Conservation (phyloP, 352 stramenopile genomes). For the Pythium angustatum region DNA sequence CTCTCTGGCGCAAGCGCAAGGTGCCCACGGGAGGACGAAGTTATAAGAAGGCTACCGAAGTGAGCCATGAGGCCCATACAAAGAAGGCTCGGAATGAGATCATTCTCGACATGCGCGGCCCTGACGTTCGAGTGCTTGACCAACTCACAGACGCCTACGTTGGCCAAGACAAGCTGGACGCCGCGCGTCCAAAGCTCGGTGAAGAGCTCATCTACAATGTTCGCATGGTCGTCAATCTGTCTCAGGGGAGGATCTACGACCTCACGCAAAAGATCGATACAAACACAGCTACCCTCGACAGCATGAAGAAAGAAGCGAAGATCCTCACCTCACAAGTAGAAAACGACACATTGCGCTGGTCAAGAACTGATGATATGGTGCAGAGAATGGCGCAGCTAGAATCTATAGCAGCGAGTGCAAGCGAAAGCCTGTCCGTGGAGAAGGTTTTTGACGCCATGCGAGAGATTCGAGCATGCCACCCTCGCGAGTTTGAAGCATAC, state of each 20-base stretch:
- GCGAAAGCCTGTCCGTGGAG: slow-evolving; percentile 34
- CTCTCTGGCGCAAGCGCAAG: slow-evolving; percentile 82
- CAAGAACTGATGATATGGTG: slow-evolving; percentile 52
- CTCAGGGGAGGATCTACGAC: slow-evolving; percentile 77
- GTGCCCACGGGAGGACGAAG: slow-evolving; percentile 38
- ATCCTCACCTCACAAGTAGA: slow-evolving; percentile 64
- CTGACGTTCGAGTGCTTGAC: slow-evolving; percentile 71
- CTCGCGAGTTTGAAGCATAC: slow-evolving; percentile 74
- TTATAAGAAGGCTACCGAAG: slow-evolving; percentile 69
- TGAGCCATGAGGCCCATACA: slow-evolving; percentile 49
- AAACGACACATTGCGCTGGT: slow-evolving; percentile 54
- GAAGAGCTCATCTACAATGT: slow-evolving; percentile 93
- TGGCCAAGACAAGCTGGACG: slow-evolving; percentile 41
- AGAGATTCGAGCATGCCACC: slow-evolving; percentile 46
- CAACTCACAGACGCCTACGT: slow-evolving; percentile 70
- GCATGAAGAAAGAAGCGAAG: slow-evolving; percentile 65
- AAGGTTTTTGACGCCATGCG: slow-evolving; percentile 45
- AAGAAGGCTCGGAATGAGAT: slow-evolving; percentile 63
- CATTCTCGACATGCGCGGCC: slow-evolving; percentile 90
- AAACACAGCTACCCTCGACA: slow-evolving; percentile 46
- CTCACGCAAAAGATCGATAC: slow-evolving; percentile 68
- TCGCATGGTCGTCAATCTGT: slow-evolving; percentile 82
- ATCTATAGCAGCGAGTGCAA: slow-evolving; percentile 24
- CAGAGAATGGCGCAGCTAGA: slow-evolving; percentile 47
- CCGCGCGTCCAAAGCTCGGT: slow-evolving; percentile 70